A percentile compares a stretch with the other conserved stretches of the same genome.
Evolutionary conservation across 2,329 filamentous ascomycete genomes (phyloP).

Genomic region (Fusarium chuoi): DNA sequence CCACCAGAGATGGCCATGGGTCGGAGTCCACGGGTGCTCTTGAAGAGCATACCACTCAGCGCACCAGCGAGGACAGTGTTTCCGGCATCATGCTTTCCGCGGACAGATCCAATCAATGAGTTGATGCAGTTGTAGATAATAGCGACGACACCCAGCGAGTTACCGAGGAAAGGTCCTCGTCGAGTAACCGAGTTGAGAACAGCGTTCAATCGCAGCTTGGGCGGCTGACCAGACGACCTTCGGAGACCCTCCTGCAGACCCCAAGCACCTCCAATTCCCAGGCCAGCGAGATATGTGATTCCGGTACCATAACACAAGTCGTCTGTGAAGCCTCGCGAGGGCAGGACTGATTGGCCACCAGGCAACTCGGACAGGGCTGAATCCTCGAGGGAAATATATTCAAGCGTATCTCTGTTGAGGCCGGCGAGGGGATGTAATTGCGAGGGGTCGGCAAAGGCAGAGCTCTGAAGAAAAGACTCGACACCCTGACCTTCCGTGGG

Average conservation of each 20-base stretch:
- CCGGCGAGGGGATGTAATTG: slow-evolving; percentile 93
- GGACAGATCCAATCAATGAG: slow-evolving; percentile 79
- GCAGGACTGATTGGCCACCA: slow-evolving; percentile 86
- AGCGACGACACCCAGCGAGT: slow-evolving; percentile 94
- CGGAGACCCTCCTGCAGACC: slow-evolving; percentile 89
- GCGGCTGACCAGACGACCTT: slow-evolving; percentile 79
- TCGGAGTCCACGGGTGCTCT: slow-evolving; percentile 88
- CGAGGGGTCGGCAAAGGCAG: slow-evolving; percentile 84
- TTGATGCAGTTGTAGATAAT: slow-evolving; percentile 97
- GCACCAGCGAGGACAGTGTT: slow-evolving; percentile 90
- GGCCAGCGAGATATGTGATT: slow-evolving; percentile 88
- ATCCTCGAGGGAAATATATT: slow-evolving; percentile 96
- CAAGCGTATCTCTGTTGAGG: slow-evolving; percentile 89
- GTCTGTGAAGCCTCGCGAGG: slow-evolving; percentile 96
- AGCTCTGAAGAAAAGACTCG: slow-evolving; percentile 83
- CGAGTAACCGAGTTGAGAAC: slow-evolving; percentile 94
- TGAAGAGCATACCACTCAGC: slow-evolving; percentile 93
- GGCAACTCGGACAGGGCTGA: slow-evolving; percentile 87
- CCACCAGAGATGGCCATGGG: slow-evolving; percentile 96
- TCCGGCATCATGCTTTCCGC: slow-evolving; percentile 87
- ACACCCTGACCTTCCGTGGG: slow-evolving; percentile 81
- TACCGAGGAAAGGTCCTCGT: slow-evolving; percentile 93
- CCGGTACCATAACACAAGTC: slow-evolving; percentile 98
- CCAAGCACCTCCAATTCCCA: slow-evolving; percentile 89
- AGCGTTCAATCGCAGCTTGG: slow-evolving; percentile 92